A percentile compares a stretch with the other conserved stretches of the same genome.
These are phyloP conservation scores for Didymella lethalis DNA, from an alignment of 2,329 filamentous ascomycete genomes.

Conservation along the genomic window DNA sequence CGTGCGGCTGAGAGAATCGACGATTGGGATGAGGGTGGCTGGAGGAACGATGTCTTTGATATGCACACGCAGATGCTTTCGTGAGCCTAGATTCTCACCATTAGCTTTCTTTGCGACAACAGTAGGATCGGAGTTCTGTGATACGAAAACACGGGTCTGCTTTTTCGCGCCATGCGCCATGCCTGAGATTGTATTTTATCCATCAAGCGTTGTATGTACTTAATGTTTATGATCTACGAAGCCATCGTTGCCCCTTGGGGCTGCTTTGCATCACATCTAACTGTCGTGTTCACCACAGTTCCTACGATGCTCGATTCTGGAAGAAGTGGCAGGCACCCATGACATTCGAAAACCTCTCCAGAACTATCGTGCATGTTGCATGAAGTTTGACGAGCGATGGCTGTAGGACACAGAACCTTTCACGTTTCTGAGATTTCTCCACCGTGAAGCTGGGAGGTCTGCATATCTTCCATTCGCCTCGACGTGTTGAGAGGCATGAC, in stretches of 20 bases:
- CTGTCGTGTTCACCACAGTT: no score
- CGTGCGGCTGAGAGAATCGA: slow-evolving; percentile 76
- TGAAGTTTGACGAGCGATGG: no score
- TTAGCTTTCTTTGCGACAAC: neutral
- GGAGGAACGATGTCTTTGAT: slow-evolving; percentile 87
- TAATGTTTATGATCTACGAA: slow-evolving; percentile 2
- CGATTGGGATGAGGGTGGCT: slow-evolving; percentile 74
- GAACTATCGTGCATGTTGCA: no score
- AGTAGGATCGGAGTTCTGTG: slow-evolving; percentile 3
- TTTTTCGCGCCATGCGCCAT: slow-evolving; percentile 2
- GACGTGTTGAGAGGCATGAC: no score
- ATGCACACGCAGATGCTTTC: slow-evolving; percentile 51
- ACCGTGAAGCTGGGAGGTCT: no score
- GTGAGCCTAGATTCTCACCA: neutral
- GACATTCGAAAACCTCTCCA: no score
- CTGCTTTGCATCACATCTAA: no score
- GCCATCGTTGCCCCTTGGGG: neutral
- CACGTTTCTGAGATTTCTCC: no score
- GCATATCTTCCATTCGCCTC: no score
- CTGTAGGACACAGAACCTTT: no score
- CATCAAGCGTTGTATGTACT: slow-evolving; percentile 11
- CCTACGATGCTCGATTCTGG: no score
- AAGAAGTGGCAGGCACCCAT: no score
- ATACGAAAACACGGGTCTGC: slow-evolving; percentile 1
- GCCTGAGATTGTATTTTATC: slow-evolving; percentile 6